Evolutionary conservation across 768 basidiomycete species (phyloP).

Genomic region (Lentinus tigrinus): DNA sequence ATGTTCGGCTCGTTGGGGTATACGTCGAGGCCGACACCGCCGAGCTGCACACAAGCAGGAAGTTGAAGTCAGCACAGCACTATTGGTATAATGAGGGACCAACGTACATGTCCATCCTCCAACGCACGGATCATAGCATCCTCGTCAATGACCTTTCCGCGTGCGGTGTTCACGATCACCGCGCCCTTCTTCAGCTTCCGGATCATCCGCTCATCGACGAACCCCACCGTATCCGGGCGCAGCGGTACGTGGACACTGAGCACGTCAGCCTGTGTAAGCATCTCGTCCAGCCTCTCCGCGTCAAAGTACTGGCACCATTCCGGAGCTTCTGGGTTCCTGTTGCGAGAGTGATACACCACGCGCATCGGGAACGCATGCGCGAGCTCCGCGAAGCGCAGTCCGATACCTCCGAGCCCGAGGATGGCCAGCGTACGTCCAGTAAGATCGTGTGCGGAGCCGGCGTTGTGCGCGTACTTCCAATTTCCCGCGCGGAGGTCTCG

Average conservation of each 20-base stretch:
- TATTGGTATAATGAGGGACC: not conserved
- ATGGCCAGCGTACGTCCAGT: slow-evolving; percentile 70
- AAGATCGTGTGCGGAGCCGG: slow-evolving; percentile 57
- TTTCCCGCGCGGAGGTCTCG: slow-evolving; percentile 48
- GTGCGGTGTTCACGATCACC: slow-evolving; percentile 82
- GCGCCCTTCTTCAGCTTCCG: slow-evolving; percentile 73
- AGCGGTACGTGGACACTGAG: slow-evolving; percentile 86
- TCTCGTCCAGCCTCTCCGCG: slow-evolving; percentile 53
- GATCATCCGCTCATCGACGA: slow-evolving; percentile 77
- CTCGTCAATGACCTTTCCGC: slow-evolving; percentile 89
- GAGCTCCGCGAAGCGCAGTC: slow-evolving; percentile 66
- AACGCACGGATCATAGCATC: slow-evolving; percentile 82
- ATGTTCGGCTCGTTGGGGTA: slow-evolving; percentile 83
- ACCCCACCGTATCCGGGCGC: slow-evolving; percentile 65
- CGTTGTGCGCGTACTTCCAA: slow-evolving; percentile 58
- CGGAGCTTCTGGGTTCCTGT: slow-evolving; percentile 55
- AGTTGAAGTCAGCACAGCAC: not conserved
- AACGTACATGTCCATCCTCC: slow-evolving; percentile 81
- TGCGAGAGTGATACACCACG: slow-evolving; percentile 76
- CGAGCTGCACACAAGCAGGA: slow-evolving; percentile 51
- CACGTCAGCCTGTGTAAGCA: slow-evolving; percentile 75
- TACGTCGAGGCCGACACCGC: slow-evolving; percentile 84
- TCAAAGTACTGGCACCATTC: slow-evolving; percentile 76
- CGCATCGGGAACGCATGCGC: slow-evolving; percentile 86
- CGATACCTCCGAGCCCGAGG: slow-evolving; percentile 80